Evolutionary conservation across 169 alveolate species (phyloP).

Genomic region (Eimeria necatrix): DNA sequence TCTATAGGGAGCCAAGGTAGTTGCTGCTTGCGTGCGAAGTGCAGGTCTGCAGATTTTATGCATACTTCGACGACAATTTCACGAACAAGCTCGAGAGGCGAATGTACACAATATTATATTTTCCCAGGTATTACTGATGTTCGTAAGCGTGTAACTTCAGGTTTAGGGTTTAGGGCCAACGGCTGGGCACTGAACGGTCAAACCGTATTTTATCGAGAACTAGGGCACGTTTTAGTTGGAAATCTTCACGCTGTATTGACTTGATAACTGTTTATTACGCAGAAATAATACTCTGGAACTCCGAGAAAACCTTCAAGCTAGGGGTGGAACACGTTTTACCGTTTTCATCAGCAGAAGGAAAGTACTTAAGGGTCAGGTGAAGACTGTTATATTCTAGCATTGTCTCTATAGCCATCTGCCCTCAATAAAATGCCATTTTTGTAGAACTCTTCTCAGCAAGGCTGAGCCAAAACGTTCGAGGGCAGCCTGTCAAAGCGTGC

Average conservation of each 20-base stretch:
- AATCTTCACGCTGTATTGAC: too few relatives aligned
- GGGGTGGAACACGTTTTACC: conserved; percentile 22
- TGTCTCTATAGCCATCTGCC: neutral
- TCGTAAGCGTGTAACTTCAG: neutral
- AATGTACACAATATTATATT: conserved; percentile 21
- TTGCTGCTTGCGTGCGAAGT: neutral
- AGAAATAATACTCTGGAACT: conserved; percentile 53
- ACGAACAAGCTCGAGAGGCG: conserved; percentile 50
- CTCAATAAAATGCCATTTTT: neutral
- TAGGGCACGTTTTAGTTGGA: too few relatives aligned
- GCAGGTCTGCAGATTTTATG: conserved; percentile 62
- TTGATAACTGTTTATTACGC: neutral
- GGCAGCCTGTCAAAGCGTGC: neutral
- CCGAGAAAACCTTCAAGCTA: conserved; percentile 23
- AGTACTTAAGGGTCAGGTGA: conserved; percentile 15
- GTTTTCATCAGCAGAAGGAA: conserved; percentile 40
- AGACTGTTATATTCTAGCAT: neutral
- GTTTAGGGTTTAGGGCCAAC: too few relatives aligned
- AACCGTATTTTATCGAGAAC: too few relatives aligned
- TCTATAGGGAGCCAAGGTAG: neutral
- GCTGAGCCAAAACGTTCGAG: too few relatives aligned
- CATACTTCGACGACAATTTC: conserved; percentile 42
- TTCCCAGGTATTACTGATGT: conserved; percentile 25
- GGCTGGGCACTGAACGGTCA: neutral
- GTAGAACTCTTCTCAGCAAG: neutral